These are phyloP conservation scores for Colletotrichum sp. DNA, from an alignment of 2,329 filamentous ascomycete genomes.

Conservation along the genomic window DNA sequence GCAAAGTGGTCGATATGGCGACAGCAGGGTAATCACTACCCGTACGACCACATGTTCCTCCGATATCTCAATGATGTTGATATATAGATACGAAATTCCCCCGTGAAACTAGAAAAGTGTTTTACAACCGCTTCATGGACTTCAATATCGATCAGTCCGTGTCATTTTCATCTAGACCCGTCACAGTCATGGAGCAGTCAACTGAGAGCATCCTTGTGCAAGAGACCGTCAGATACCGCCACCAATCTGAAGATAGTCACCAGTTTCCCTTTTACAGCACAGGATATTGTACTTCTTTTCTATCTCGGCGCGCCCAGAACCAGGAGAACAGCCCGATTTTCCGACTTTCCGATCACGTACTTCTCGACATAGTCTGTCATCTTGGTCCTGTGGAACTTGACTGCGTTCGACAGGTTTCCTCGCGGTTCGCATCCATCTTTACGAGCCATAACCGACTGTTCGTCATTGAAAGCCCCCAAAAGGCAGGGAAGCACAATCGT, in stretches of 20 bases:
- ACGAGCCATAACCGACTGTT: neutral
- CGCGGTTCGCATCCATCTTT: neutral
- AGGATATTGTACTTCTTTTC: neutral
- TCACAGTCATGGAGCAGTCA: neutral
- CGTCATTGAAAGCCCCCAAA: neutral
- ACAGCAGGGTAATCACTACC: neutral
- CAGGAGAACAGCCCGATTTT: neutral
- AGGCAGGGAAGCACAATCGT: neutral
- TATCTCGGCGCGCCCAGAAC: neutral
- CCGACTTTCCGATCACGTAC: neutral
- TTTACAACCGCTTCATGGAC: neutral
- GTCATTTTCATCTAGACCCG: fast-evolving
- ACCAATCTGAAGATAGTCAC: neutral
- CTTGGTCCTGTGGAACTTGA: neutral
- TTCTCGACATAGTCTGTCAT: neutral
- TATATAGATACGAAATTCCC: neutral
- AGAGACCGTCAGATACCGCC: neutral
- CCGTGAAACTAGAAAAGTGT: fast-evolving
- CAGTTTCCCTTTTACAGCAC: neutral
- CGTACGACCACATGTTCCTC: neutral
- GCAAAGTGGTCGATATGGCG: neutral
- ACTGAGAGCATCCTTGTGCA: neutral
- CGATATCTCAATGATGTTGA: neutral
- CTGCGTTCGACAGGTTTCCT: neutral
- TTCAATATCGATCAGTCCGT: neutral